phyloP scores from a whole-genome alignment of 768 basidiomycete species.

The Tricholoma furcatifolium region DNA sequence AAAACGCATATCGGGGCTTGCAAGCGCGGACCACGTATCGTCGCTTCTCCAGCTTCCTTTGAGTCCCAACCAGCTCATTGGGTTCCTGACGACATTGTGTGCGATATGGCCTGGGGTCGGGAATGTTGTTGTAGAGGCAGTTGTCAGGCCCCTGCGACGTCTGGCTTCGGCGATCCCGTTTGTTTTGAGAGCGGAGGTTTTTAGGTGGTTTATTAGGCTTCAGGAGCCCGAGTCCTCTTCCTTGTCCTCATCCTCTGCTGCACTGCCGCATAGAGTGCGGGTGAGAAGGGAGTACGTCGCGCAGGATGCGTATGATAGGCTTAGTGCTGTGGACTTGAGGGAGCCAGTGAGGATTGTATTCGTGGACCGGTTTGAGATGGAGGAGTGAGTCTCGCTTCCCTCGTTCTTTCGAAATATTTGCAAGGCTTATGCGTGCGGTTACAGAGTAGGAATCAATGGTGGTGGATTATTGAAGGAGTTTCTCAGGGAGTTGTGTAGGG shows the following conservation, averaged over 20 bases:
- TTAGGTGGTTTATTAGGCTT: too few relatives aligned
- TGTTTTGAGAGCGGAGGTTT: too few relatives aligned
- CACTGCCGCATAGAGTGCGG: conserved; percentile 43
- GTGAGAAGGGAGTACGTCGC: conserved; percentile 76
- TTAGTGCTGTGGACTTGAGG: conserved; percentile 78
- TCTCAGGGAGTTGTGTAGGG: conserved; percentile 87
- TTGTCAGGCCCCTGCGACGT: too few relatives aligned
- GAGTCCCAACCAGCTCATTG: too few relatives aligned
- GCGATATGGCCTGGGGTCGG: too few relatives aligned
- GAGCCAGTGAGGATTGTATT: conserved; percentile 87
- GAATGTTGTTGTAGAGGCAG: too few relatives aligned
- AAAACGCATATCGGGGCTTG: conserved; percentile 61
- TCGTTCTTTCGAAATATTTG: too few relatives aligned
- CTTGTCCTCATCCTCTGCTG: too few relatives aligned
- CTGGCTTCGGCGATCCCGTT: too few relatives aligned
- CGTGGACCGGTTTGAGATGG: conserved; percentile 83
- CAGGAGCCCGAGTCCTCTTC: too few relatives aligned
- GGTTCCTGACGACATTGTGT: too few relatives aligned
- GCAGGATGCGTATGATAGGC: conserved; percentile 87
- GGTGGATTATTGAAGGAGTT: conserved; percentile 99
- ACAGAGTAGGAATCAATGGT: conserved; percentile 90
- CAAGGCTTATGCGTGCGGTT: too few relatives aligned
- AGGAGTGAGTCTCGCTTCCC: conserved; percentile 68
- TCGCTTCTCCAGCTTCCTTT: conserved; percentile 61
- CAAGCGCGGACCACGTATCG: conserved; percentile 50